Base-by-base conservation (phyloP, 805 yeast genomes). In the Metschnikowia lochheadii region DNA sequence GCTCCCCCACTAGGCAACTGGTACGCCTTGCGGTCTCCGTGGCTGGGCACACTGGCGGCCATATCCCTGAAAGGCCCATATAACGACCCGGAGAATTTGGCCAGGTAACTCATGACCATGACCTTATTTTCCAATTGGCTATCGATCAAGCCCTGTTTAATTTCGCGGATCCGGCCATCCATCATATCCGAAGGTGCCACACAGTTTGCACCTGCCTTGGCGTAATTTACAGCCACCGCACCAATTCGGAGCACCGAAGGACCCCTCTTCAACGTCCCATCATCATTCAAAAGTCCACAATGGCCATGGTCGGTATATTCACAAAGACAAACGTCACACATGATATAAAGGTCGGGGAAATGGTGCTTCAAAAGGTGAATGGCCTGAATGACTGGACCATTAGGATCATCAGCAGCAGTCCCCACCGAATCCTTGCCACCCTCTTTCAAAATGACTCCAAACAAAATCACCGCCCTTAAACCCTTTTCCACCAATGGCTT, bases 21-120 rank as follows among this genome's bases (percentile, higher is more conserved):
- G 69, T 94, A 94, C 56, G 89, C 81, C 66, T 84, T 87, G 66
- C 99, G 82, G 68, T 94, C 97, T 49, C 99, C 99, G 52, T 81
- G 77, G 18, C 88, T 79, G 8, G 99, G 98, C 3, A 84, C 77
- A 47, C 96, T 86, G 35, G 95, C 94, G 3, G 98, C 99, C 41
- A 97, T 97, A 61, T 94, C 99, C 67, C 99, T 80, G 77, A 94
- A 94, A 4, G 99, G 99, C 0, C 99, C 99, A 66, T 94, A 94
- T 44, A 94, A 74, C 55, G 83, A 81, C 34, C 98, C 97, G 52
- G 88, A 77, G 65, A 94, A 94, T 66, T 94, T 94, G 51, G 98
- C 98, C 34, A 96, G 81, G 70, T 94, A 94, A 5, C 96, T 87
- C 88, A 94, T 84, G 35, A 94, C 82, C 74, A 92, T 83, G 44